Base-by-base conservation (phyloP, 2,329 filamentous ascomycete genomes). In the Cordyceps cicadae region DNA sequence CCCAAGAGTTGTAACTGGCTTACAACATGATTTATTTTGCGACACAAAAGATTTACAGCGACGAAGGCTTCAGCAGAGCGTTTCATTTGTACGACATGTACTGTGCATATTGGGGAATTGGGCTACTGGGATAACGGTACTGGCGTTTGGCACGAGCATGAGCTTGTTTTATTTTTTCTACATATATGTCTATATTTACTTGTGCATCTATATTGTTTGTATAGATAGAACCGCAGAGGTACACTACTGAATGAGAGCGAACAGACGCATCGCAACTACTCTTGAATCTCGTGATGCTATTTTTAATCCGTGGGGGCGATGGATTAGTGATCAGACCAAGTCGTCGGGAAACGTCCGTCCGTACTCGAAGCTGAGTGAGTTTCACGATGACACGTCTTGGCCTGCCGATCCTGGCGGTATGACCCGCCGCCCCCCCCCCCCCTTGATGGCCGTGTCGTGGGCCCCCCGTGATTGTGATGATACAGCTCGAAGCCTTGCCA, bases 1-100 rank as follows among this genome's bases (percentile, higher is more conserved):
- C 74, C 5, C 65, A 67, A 64, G 72, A 70, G 54, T 56, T 74
- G 59, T 76, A 69, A 66, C 39, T 39, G 29, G 32, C 17, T 46
- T 51, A 50, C 9, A 6, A 48, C 19, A 15, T 24, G 32, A 43
- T 54, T 59, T 60, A n/a, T 59, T 58, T 53, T 45, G 41, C 51
- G 34, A 51, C 58, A 60, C 51, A 54, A 54, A 54, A 60, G 41
- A 49, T 54, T 59, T 43, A 39, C 15, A 60, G 58, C 58, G 58
- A 60, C 43, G 32, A 60, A 49, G 58, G 58, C 48, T 54, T 60
- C 37, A 60, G 43, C 50, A 60, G 51, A 60, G 58, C 58, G 58
- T 59, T 53, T 43, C 51, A 53, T 59, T 59, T 53, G 49, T 59
- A 59, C 49, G 26, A 53, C 39, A 59, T 53, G 49, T 59, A 59